Evolutionary conservation across 2,329 filamentous ascomycete species (phyloP).

Genomic region (Epichloe aotearoae): DNA sequence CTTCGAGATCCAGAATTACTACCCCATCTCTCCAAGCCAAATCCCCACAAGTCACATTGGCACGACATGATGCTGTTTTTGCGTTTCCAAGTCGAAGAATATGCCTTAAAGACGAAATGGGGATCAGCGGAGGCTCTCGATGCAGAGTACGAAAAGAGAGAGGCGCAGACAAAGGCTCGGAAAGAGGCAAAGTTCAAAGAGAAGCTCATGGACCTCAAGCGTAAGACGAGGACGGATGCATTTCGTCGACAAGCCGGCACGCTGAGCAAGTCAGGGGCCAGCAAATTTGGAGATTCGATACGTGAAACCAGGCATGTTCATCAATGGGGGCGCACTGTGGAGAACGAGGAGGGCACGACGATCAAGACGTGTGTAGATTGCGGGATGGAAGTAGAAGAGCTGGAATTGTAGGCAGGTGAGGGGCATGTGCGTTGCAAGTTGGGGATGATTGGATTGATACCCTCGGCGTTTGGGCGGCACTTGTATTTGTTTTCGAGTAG

Average conservation of each 20-base stretch:
- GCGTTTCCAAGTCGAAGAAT: conserved; percentile 86
- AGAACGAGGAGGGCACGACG: conserved; percentile 58
- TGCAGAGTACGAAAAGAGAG: conserved; percentile 71
- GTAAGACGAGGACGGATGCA: conserved; percentile 81
- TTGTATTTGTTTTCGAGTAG: neutral
- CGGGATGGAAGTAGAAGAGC: conserved; percentile 66
- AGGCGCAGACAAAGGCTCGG: conserved; percentile 65
- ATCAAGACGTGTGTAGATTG: conserved; percentile 70
- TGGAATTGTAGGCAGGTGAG: conserved; percentile 39
- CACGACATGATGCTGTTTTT: conserved; percentile 98
- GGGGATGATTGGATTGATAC: neutral
- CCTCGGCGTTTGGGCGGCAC: neutral
- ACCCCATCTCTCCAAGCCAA: conserved; percentile 77
- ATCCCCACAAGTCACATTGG: conserved; percentile 92
- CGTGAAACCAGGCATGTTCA: conserved; percentile 67
- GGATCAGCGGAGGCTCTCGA: conserved; percentile 75
- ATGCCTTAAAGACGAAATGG: conserved; percentile 85
- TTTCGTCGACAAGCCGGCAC: conserved; percentile 59
- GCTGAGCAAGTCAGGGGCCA: conserved; percentile 37
- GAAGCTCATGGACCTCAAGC: conserved; percentile 82
- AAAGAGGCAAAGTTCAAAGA: conserved; percentile 88
- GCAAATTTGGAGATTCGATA: conserved; percentile 65
- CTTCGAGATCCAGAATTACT: conserved; percentile 78
- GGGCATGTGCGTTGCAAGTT: too few species aligned
- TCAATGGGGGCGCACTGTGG: conserved; percentile 65